Base-by-base conservation (phyloP, 2,329 filamentous ascomycete genomes). In the Gyromitra esculenta region DNA sequence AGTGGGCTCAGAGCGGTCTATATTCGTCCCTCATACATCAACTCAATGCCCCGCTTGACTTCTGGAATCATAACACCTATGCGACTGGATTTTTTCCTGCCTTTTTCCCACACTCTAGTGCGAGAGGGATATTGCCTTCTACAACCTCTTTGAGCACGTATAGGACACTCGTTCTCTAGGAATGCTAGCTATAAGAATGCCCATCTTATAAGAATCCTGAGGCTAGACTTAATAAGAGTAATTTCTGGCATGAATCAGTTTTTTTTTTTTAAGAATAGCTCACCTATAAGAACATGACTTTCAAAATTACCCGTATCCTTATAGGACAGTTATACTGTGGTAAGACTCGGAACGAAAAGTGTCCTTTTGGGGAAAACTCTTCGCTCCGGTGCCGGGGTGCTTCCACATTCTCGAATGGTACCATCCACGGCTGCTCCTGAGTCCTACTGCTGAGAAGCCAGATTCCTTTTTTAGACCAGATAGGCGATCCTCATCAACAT, bases 1-100 rank as follows among this genome's bases (percentile, higher is more conserved):
- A 56, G 52, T 9, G 31, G 21, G 52, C 52, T 56, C 52, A 56
- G 35, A 35, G 15, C 8, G 11, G 21, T 21, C 15, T 15, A 56
- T 56, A 31, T 31, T 31, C 21, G 52, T 56, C 52, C 18, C 31
- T 15, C 52, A 56, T 56, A 56, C 31, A 56, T 35, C 52, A 56
- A 56, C 9, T 35, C 52, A 56, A 56, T 56, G 52, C 21, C 21
- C 52, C 25, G 31, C 52, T 56, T 31, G 52, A 56, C 21, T 31
- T 35, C 52, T 56, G 8, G 25, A 56, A 56, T 31, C 21, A 35
- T 35, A 56, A 56, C 31, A 56, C 31, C 21, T 11, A 56, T 56
- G 52, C 18, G 31, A 56, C 52, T 9, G 9, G 25, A 31, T 9
- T 56, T 15, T 56, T 56, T 35, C 5, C 52, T 18, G 52, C 5